Conservation (phyloP, 306 rosid species). For the Macrotyloma uniflorum region DNA sequence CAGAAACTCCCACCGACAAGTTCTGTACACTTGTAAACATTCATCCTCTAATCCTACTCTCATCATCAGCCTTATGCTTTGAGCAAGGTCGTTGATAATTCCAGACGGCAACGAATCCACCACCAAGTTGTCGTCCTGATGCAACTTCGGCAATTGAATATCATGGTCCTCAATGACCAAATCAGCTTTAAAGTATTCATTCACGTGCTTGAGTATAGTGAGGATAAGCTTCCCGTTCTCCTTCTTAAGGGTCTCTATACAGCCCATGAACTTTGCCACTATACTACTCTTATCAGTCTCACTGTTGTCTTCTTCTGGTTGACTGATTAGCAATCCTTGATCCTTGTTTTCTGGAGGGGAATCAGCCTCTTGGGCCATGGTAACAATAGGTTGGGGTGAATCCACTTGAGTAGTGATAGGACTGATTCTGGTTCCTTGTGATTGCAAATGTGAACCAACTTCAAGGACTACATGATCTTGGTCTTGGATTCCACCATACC, state of each 20-base stretch:
- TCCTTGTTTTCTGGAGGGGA: not conserved
- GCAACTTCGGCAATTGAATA: not conserved
- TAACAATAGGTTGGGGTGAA: not conserved
- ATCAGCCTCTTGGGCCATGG: too few species aligned
- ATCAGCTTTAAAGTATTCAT: not conserved
- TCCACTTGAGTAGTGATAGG: not conserved
- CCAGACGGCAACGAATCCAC: conserved; percentile 57
- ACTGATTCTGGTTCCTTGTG: not conserved
- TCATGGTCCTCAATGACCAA: too few species aligned
- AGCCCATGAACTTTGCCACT: not conserved
- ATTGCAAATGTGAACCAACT: not conserved
- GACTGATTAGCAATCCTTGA: not conserved
- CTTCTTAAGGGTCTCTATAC: not conserved
- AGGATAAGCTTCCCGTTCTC: not conserved
- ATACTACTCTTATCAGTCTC: not conserved
- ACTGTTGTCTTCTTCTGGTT: not conserved
- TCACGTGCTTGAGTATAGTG: not conserved
- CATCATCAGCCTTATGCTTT: conserved; percentile 65
- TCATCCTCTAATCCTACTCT: conserved; percentile 63
- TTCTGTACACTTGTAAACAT: conserved; percentile 26
- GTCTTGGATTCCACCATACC: not conserved
- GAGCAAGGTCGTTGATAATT: conserved; percentile 65
- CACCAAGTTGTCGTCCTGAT: conserved; percentile 50
- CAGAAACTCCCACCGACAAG: not conserved
- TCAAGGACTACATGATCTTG: not conserved